phyloP scores from a whole-genome alignment of 257 asterid genomes.

The Paulownia fortunei region DNA sequence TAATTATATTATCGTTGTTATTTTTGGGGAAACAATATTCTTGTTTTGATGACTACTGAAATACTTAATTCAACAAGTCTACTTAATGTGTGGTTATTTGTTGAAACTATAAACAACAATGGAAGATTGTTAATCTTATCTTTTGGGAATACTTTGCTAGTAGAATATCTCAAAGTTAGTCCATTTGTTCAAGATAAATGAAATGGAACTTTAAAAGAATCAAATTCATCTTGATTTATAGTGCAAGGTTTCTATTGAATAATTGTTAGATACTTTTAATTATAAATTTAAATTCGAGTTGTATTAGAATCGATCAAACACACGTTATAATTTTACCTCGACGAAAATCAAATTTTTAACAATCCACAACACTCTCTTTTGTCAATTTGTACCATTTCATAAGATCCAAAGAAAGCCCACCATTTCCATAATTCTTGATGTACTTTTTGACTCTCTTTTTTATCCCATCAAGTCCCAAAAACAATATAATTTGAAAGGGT shows the following conservation, averaged over 20 bases:
- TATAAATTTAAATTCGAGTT: too few relatives aligned
- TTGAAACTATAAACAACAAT: not conserved
- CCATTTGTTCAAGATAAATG: not conserved
- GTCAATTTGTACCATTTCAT: not conserved
- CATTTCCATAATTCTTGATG: not conserved
- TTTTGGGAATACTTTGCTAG: not conserved
- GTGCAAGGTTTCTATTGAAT: too few relatives aligned
- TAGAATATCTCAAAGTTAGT: not conserved
- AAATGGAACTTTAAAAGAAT: not conserved
- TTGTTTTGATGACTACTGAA: not conserved
- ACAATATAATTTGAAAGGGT: not conserved
- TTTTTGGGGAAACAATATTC: not conserved
- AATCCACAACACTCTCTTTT: not conserved
- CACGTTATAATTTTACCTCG: not conserved
- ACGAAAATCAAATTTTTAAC: not conserved
- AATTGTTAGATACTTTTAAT: too few relatives aligned
- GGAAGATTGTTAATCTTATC: not conserved
- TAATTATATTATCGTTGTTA: not conserved
- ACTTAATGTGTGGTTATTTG: not conserved
- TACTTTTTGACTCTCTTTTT: constrained; percentile 1
- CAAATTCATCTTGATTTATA: too few relatives aligned
- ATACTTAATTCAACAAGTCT: not conserved
- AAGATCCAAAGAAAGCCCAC: constrained; percentile 9
- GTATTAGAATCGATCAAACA: not conserved
- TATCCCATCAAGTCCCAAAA: constrained; percentile 5